Base-by-base conservation (phyloP, 2,329 filamentous ascomycete genomes). In the Colletotrichum camelliae region DNA sequence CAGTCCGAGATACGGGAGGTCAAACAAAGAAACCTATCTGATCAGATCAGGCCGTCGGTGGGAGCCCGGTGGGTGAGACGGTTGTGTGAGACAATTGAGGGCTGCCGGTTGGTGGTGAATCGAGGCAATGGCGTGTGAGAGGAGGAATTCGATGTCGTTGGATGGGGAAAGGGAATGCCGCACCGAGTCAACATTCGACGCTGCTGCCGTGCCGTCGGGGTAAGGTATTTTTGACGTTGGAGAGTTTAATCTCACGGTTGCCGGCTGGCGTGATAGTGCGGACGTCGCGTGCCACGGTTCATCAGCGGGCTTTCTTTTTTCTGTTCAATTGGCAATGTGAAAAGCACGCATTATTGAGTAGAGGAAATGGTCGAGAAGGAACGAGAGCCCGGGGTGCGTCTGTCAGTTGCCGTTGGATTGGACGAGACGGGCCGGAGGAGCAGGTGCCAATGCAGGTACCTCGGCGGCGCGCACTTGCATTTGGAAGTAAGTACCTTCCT, bases 391-490 rank as follows among this genome's bases (percentile, higher is more conserved):
- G 39, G 57, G 73, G 69, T 73, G 69, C 69, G 21, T 67, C 73
- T 68, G 67, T 71, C 72, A 71, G 55, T 72, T 72, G 73, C 39
- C 43, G 69, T 57, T 48, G 62, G n/a, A 74, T 74, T 74, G 70
- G 64, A 60, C 62, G 62, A 72, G 72, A 27, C 58, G 29, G 60
- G 37, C 35, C 65, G 70, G 29, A 67, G 73, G 29, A 48, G 37
- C 48, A 72, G 62, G 29, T 72, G 73, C 57, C 69, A 72, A 75
- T 73, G 73, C 73, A 75, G 73, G 73, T 75, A 72, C 72, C 48
- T 66, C 67, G 60, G 43, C 57, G 66, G 57, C 43, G 39, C 57
- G 7, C 29, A 48, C 55, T 65, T 68, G 24, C 48, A 52, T 52
- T 52, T 52, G 4, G 43, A 52, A 21, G n/a, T 4, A 48, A 48